These are phyloP conservation scores for Zopfochytrium polystomum DNA, from an alignment of 371 early-diverging fungal genomes.

Conservation along the genomic window DNA sequence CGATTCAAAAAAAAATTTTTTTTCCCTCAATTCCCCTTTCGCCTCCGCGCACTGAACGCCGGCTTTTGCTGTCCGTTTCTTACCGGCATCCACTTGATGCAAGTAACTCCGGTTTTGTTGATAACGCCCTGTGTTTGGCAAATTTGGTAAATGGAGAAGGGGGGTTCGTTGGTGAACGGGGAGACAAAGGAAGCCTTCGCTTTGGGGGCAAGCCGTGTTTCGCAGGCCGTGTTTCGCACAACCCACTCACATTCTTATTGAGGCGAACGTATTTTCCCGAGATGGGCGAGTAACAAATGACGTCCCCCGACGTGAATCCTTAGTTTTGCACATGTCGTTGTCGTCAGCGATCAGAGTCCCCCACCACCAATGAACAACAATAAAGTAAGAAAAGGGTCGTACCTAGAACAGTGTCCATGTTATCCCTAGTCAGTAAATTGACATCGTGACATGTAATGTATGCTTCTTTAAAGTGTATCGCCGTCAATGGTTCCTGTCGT, in stretches of 20 bases:
- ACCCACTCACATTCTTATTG: constrained; percentile 69
- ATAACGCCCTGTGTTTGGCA: constrained; percentile 56
- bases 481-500: constrained; percentile 70
- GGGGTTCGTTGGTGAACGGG: neutral
- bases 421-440: constrained; percentile 75
- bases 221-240: no score
- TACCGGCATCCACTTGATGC: constrained; percentile 84
- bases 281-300: constrained; percentile 45
- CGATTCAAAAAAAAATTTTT: constrained; percentile 1
- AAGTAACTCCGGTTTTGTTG: constrained; percentile 64
- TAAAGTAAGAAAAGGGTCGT: constrained; percentile 55
- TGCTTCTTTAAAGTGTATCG: constrained; percentile 72
- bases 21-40: no score
- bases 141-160: neutral
- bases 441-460: constrained; percentile 86
- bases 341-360: neutral
- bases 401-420: constrained; percentile 86
- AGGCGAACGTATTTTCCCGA: constrained; percentile 67
- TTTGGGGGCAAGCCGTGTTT: neutral
- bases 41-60: no score
- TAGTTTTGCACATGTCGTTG: neutral
- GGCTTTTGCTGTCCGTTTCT: no score
- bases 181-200: neutral
- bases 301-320: constrained; percentile 49
- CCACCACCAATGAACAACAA: neutral